Evolutionary conservation across 192 early-diverging fungal genomes (phyloP), one percentile per base, ranked within the genome.

Genomic region (Coemansia sp.): DNA sequence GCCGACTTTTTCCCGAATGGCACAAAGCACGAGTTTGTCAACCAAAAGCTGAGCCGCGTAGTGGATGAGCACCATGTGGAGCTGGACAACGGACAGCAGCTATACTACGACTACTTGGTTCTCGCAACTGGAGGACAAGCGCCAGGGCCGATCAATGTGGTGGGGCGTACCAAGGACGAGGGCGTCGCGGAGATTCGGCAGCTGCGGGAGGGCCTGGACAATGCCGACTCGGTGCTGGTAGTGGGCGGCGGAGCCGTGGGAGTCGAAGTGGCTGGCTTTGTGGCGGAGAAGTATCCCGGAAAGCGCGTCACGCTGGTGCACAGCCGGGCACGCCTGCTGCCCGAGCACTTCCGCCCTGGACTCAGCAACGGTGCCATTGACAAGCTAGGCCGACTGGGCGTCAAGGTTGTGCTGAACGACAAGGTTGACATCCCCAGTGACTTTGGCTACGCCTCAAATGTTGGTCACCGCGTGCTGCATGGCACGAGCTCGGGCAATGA

Each of bases 171-270:
- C 58, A 76, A 76, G 56, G 82, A 77, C 24, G 72, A 65, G 5
- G 76, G 65, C 9, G 11, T 76, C 32, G 62, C 39, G 14, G 71
- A 82, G 23, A 70, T 85, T 38, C 47, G 37, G 3, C 32, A 49
- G 55, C 62, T 76, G n/a, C 71, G 81, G 5, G 41, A 48, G 5
- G 76, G 74, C 6, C 39, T 88, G 25, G 67, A 72, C 3, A 29
- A 48, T 7, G 84, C 86, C 2, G 27, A 72, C 22, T 66, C 79
- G 1, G 64, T 87, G 39, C 55, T 89, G 8, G 81, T 89, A 41
- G 59, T 87, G 15, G 87, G 87, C 49, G 87, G 86, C 27, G 87
- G 87, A 2, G 72, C 86, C 4, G 84, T 85, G 4, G 87, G 87
- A 14, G 72, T 87, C 43, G 85, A 89, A 60, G 63, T 84, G 1